phyloP scores from a whole-genome alignment of 2,329 filamentous ascomycete species.

The Microcyclospora pomicola region DNA sequence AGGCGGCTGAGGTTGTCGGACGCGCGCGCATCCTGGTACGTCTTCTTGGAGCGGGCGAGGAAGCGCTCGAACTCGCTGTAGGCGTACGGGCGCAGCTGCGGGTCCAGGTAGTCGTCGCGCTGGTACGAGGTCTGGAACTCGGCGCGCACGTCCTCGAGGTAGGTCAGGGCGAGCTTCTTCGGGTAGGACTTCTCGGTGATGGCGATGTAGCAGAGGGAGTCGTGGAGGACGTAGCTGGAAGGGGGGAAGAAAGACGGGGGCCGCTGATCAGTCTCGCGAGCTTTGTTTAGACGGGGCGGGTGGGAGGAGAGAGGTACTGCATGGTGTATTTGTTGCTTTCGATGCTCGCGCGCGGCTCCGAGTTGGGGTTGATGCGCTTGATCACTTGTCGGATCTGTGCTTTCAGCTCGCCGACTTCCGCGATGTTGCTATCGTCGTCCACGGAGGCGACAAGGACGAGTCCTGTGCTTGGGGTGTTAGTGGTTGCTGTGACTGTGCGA shows the following conservation, averaged over 20 bases:
- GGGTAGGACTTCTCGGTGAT: conserved; percentile 91
- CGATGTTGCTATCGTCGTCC: conserved; percentile 64
- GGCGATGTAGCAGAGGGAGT: conserved; percentile 78
- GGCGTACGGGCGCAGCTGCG: conserved; percentile 74
- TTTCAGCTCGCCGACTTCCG: conserved; percentile 75
- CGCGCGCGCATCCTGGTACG: conserved; percentile 84
- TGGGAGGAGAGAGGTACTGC: conserved; percentile 45
- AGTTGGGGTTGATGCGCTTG: conserved; percentile 73
- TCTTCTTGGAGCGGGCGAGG: conserved; percentile 81
- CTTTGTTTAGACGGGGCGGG: not conserved
- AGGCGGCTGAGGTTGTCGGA: conserved; percentile 86
- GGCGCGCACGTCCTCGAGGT: conserved; percentile 78
- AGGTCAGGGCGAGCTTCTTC: conserved; percentile 95
- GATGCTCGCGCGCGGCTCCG: conserved; percentile 82
- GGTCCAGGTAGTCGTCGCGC: conserved; percentile 55
- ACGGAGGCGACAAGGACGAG: conserved; percentile 90
- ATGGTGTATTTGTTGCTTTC: conserved; percentile 72
- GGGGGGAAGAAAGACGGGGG: too few relatives aligned
- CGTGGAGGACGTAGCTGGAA: conserved; percentile 75
- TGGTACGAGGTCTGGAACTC: conserved; percentile 87
- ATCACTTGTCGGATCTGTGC: conserved; percentile 81
- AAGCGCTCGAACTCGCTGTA: conserved; percentile 98
- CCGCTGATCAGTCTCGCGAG: conserved; percentile 9
- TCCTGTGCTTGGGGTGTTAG: conserved; percentile 40
- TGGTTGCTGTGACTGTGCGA: conserved; percentile 1